phyloP scores from a whole-genome alignment of 2,329 filamentous ascomycete genomes.

The Fusarium circinatum region DNA sequence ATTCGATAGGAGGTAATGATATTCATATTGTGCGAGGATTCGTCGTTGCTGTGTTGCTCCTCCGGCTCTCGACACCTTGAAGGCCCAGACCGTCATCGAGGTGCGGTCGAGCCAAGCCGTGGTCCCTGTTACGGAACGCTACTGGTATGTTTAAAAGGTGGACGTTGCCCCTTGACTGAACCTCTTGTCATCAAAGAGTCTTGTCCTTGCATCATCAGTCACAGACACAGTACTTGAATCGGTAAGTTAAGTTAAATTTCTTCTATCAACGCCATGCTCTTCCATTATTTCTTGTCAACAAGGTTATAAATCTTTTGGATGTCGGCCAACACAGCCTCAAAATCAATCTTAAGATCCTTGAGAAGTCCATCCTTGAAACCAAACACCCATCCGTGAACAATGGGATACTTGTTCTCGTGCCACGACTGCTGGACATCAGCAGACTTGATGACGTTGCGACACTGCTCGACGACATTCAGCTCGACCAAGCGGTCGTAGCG shows the following conservation, averaged over 20 bases:
- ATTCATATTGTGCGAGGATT: no score
- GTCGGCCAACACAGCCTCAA: slow-evolving; percentile 63
- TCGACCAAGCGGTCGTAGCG: slow-evolving; percentile 80
- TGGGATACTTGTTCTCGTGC: slow-evolving; percentile 69
- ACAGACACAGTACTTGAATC: neutral
- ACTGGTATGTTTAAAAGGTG: slow-evolving; percentile 30
- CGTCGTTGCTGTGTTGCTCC: neutral
- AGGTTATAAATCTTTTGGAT: slow-evolving; percentile 75
- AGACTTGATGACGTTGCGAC: slow-evolving; percentile 83
- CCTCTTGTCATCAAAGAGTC: neutral
- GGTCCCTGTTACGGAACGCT: slow-evolving; percentile 36
- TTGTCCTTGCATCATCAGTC: neutral
- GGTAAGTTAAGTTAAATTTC: slow-evolving; percentile 16
- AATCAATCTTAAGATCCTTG: slow-evolving; percentile 72
- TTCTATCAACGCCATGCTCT: slow-evolving; percentile 18
- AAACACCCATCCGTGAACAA: slow-evolving; percentile 81
- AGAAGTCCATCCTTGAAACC: slow-evolving; percentile 74
- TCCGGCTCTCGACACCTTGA: slow-evolving; percentile 19
- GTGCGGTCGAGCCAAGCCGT: slow-evolving; percentile 30
- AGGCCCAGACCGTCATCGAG: slow-evolving; percentile 35
- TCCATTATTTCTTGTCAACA: slow-evolving; percentile 45
- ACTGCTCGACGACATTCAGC: slow-evolving; percentile 83
- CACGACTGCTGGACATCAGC: slow-evolving; percentile 80
- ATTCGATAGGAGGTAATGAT: rapidly evolving
- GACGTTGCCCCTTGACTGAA: neutral